phyloP scores from a whole-genome alignment of 805 yeast species.

The Candida ficus region DNA sequence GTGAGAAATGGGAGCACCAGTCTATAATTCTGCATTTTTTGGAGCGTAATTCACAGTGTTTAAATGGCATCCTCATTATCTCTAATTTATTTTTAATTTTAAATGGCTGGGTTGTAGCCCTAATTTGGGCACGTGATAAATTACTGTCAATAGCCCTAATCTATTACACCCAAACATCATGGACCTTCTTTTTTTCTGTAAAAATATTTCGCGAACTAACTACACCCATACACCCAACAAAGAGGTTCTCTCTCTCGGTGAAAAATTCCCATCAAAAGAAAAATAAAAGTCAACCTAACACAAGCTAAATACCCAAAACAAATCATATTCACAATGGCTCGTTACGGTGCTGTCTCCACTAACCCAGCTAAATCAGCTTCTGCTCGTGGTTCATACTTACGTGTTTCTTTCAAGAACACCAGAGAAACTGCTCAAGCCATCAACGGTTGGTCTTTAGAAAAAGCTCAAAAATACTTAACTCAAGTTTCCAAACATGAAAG shows the following conservation, averaged over 20 bases:
- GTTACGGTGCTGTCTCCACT: conserved; percentile 99
- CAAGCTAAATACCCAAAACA: not conserved
- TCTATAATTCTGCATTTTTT: not conserved
- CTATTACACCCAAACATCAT: not conserved
- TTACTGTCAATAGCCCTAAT: not conserved
- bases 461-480: conserved; percentile 91
- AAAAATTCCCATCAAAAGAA: conserved; percentile 4
- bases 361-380: conserved; percentile 99
- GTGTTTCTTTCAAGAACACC: conserved; percentile 99
- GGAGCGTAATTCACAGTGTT: too few relatives aligned
- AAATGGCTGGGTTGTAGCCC: not conserved
- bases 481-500: conserved; percentile 97
- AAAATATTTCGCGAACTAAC: too few relatives aligned
- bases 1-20: not conserved
- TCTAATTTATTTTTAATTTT: not conserved
- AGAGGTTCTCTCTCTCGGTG: not conserved
- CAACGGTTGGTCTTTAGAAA: conserved; percentile 95
- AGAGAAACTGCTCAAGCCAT: conserved; percentile 99
- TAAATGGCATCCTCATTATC: too few relatives aligned
- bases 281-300: not conserved
- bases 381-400: conserved; percentile 98
- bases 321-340: conserved; percentile 62
- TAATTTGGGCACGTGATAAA: not conserved
- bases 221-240: conserved; percentile 2
- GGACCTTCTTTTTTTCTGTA: too few relatives aligned